Evolutionary conservation across 495 filamentous ascomycete species (phyloP).

Genomic region (Penicillium paradoxum): DNA sequence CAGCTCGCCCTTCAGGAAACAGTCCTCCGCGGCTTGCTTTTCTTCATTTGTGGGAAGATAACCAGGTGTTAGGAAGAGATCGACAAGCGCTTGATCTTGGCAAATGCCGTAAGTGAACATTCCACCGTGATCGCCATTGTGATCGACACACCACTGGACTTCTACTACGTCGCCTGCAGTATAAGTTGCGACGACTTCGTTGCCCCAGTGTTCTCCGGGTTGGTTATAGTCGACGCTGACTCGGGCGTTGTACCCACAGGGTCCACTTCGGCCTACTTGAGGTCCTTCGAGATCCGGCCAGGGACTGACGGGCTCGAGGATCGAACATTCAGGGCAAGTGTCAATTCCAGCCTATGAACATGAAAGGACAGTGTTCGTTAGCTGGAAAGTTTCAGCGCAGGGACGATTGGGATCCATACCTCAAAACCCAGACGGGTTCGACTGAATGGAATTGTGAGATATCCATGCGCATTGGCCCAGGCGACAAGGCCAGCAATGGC

Average conservation of each 20-base stretch:
- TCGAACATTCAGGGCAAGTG: slow-evolving; percentile 52
- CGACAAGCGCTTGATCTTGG: slow-evolving; percentile 47
- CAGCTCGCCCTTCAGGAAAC: slow-evolving; percentile 46
- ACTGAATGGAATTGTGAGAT: slow-evolving; percentile 42
- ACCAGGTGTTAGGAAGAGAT: slow-evolving; percentile 46
- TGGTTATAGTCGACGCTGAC: slow-evolving; percentile 54
- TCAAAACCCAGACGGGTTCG: slow-evolving; percentile 45
- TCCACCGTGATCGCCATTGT: slow-evolving; percentile 57
- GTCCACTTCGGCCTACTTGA: slow-evolving; percentile 46
- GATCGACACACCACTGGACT: slow-evolving; percentile 54
- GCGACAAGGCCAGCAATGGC: neutral
- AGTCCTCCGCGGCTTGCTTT: slow-evolving; percentile 53
- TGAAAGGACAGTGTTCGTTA: no score
- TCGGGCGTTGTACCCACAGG: slow-evolving; percentile 54
- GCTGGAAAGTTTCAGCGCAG: slow-evolving; percentile 1
- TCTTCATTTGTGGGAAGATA: slow-evolving; percentile 49
- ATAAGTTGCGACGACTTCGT: slow-evolving; percentile 40
- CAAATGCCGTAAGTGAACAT: slow-evolving; percentile 57
- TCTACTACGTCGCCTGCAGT: slow-evolving; percentile 41
- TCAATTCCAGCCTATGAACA: slow-evolving; percentile 48
- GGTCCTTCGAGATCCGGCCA: slow-evolving; percentile 48
- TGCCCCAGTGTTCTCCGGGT: slow-evolving; percentile 43
- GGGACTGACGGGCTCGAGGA: slow-evolving; percentile 49
- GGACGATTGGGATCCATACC: slow-evolving; percentile 21
- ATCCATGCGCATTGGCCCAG: slow-evolving; percentile 34